phyloP scores from a whole-genome alignment of 805 yeast genomes.

The Wickerhamiella slavikovae region DNA sequence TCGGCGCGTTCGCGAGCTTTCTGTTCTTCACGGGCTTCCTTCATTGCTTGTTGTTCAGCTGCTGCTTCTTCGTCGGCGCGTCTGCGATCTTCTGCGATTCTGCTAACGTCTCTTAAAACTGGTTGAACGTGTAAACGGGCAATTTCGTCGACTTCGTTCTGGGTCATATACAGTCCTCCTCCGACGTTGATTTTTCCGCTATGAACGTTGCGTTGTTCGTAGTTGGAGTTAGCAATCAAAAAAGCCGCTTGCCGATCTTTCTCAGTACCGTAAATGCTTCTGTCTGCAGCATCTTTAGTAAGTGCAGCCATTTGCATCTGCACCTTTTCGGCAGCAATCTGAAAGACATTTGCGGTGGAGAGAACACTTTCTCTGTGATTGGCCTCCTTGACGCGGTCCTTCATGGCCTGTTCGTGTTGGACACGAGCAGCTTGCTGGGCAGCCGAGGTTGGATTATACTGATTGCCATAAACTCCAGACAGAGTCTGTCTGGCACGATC shows the following conservation, averaged over 20 bases:
- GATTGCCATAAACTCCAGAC: slow-evolving; percentile 11
- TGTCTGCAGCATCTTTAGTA: slow-evolving; percentile 23
- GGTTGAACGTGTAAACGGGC: slow-evolving; percentile 72
- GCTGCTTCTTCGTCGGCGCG: slow-evolving; percentile 27
- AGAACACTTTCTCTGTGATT: slow-evolving; percentile 12
- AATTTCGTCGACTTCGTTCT: slow-evolving; percentile 53
- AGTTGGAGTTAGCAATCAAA: slow-evolving; percentile 51
- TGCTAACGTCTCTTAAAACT: slow-evolving; percentile 49
- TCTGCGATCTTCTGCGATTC: slow-evolving; percentile 53
- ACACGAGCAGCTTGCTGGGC: too few relatives aligned
- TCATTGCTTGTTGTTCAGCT: slow-evolving; percentile 19
- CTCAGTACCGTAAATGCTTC: slow-evolving; percentile 25
- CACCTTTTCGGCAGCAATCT: slow-evolving; percentile 13
- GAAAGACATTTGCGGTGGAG: slow-evolving; percentile 9
- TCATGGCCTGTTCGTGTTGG: slow-evolving; percentile 8
- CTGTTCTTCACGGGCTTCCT: slow-evolving; percentile 22
- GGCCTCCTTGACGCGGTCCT: slow-evolving; percentile 11
- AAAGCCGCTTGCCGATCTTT: slow-evolving; percentile 54
- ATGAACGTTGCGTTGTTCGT: slow-evolving; percentile 33
- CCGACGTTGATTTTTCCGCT: slow-evolving; percentile 55
- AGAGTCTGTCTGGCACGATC: slow-evolving; percentile 14
- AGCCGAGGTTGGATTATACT: too few relatives aligned
- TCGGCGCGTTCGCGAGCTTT: slow-evolving; percentile 12
- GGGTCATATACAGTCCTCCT: slow-evolving; percentile 66
- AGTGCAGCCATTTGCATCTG: slow-evolving; percentile 19